A percentile compares a stretch with the other conserved stretches of the same genome.
phyloP scores from a whole-genome alignment of 495 filamentous ascomycete species.

The Terfezia boudieri region DNA sequence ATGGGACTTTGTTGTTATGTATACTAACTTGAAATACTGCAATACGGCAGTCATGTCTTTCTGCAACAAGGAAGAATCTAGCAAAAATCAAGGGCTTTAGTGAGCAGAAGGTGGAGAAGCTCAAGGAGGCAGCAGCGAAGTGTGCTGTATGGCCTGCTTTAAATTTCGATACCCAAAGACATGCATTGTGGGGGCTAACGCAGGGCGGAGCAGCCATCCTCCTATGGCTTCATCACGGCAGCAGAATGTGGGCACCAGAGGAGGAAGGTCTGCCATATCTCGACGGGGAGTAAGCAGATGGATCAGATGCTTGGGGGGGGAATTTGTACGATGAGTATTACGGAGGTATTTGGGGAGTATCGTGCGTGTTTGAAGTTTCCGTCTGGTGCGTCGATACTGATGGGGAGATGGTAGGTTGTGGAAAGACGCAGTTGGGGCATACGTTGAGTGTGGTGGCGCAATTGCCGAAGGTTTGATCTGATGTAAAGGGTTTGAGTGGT shows the following conservation, averaged over 20 bases:
- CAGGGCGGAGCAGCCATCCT: constrained; percentile 28
- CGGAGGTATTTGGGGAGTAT: constrained; percentile 54
- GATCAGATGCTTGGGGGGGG: constrained; percentile 52
- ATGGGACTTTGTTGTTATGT: too few species aligned
- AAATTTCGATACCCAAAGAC: background rate
- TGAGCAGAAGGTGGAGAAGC: constrained; percentile 60
- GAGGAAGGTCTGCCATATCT: constrained; percentile 45
- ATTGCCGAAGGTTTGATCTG: constrained; percentile 21
- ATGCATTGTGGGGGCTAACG: background rate
- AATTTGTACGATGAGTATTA: constrained; percentile 63
- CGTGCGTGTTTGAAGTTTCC: constrained; percentile 20
- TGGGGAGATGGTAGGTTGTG: constrained; percentile 29
- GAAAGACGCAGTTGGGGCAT: constrained; percentile 50
- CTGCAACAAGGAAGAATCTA: constrained; percentile 40
- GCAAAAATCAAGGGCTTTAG: constrained; percentile 63
- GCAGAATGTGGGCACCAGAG: constrained; percentile 47
- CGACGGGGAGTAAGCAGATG: constrained; percentile 55
- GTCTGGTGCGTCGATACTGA: background rate
- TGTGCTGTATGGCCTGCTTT: constrained; percentile 30
- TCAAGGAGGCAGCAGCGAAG: constrained; percentile 57
- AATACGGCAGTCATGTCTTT: background rate
- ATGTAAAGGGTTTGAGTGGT: background rate
- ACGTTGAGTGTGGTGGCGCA: constrained; percentile 49
- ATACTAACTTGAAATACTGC: too few species aligned
- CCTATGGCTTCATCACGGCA: constrained; percentile 53